Conservation (phyloP, 495 filamentous ascomycete genomes). For the Astrocystis sublimbata region DNA sequence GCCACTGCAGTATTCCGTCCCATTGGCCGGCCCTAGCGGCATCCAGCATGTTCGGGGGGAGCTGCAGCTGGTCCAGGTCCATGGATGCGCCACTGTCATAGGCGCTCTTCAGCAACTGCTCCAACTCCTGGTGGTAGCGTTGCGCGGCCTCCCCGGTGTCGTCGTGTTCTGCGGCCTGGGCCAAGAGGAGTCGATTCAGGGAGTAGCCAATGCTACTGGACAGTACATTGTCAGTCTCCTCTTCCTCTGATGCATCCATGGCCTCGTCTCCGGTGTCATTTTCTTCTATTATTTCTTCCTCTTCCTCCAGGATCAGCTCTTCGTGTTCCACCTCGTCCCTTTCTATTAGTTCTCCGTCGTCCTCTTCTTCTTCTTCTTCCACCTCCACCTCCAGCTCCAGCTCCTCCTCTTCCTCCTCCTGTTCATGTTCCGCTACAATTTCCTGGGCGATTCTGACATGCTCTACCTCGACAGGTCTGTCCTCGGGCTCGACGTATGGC, state of each 20-base stretch:
- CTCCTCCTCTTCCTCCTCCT: constrained; percentile 57
- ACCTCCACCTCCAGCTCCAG: constrained; percentile 48
- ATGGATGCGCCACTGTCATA: constrained; percentile 59
- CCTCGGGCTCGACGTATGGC: constrained; percentile 52
- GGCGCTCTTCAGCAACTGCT: constrained; percentile 83
- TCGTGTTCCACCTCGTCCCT: constrained; percentile 53
- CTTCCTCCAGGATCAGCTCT: constrained; percentile 41
- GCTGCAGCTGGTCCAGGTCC: constrained; percentile 39
- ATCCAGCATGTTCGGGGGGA: constrained; percentile 43
- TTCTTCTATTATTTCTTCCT: constrained; percentile 39
- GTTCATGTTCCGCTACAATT: constrained; percentile 43
- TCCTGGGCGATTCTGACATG: constrained; percentile 24
- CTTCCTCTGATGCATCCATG: constrained; percentile 53
- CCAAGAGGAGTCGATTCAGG: constrained; percentile 71
- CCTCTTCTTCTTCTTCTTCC: constrained; percentile 41
- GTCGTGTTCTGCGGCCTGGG: constrained; percentile 62
- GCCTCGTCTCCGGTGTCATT: constrained; percentile 40
- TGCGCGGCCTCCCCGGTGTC: constrained; percentile 62
- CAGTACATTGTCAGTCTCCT: constrained; percentile 66
- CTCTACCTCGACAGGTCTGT: constrained; percentile 39
- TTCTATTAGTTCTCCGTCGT: constrained; percentile 34
- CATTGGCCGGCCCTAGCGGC: constrained; percentile 53
- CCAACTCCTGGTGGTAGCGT: constrained; percentile 76
- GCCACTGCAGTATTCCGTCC: constrained; percentile 52
- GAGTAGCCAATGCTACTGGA: constrained; percentile 72